phyloP scores from a whole-genome alignment of 1,284 basidiomycete genomes.

The Heliocybe sulcata region DNA sequence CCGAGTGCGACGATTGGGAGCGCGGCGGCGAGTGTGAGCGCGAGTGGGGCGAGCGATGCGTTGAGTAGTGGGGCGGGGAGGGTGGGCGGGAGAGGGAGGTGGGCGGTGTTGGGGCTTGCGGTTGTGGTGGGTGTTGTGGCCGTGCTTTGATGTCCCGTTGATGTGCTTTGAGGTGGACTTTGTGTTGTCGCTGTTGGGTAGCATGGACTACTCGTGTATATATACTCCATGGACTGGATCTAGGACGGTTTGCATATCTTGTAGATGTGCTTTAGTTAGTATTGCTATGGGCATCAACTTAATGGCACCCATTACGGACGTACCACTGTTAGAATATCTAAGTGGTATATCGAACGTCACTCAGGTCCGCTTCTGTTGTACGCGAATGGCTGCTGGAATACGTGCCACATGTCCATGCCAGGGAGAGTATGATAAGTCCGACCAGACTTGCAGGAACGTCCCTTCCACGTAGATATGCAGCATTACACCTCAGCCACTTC shows the following conservation, averaged over 20 bases:
- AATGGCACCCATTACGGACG: no score
- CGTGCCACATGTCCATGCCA: no score
- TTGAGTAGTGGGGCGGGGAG: background rate
- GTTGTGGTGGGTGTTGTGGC: background rate
- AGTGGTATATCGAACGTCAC: no score
- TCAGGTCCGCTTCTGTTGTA: no score
- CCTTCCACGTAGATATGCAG: no score
- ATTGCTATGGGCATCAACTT: background rate
- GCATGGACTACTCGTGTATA: background rate
- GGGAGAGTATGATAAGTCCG: no score
- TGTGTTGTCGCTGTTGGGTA: background rate
- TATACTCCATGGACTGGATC: background rate
- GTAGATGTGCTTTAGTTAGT: background rate
- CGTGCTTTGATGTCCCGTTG: background rate
- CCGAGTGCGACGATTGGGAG: conserved; percentile 3
- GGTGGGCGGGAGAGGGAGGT: background rate
- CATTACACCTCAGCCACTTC: no score
- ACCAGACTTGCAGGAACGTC: no score
- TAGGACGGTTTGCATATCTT: background rate
- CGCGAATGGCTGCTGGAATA: no score
- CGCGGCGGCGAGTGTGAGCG: background rate
- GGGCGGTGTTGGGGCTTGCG: background rate
- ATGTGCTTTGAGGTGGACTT: background rate
- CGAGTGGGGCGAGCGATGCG: background rate
- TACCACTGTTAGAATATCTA: no score